phyloP scores from a whole-genome alignment of 176 grass and related monocot genomes.

The Musa troglodytarum region DNA sequence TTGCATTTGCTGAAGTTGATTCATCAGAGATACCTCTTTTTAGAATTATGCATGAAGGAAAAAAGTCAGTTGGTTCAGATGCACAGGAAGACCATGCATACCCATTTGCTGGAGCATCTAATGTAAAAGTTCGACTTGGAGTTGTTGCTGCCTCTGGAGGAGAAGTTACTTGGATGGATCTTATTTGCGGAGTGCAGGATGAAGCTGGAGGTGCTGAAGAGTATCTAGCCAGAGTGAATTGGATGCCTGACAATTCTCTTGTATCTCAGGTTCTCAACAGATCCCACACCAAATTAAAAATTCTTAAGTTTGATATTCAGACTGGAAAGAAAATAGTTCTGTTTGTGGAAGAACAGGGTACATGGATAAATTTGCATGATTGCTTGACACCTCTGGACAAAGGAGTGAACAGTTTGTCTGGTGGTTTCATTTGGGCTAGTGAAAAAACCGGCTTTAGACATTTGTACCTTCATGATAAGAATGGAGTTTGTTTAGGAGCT shows the following conservation, averaged over 20 bases:
- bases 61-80: conserved; percentile 64
- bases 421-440: conserved; percentile 93
- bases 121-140: conserved; percentile 81
- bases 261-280: conserved; percentile 85
- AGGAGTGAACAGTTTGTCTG: conserved; percentile 53
- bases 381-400: conserved; percentile 84
- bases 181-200: conserved; percentile 54
- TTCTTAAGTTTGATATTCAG: conserved; percentile 75
- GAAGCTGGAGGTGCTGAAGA: conserved; percentile 52
- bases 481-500: conserved; percentile 69
- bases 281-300: conserved; percentile 71
- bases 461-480: conserved; percentile 76
- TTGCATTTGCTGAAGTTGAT: conserved; percentile 89
- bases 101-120: conserved; percentile 88
- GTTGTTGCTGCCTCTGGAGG: conserved; percentile 66
- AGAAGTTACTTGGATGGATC: conserved; percentile 90
- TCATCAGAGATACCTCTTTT: conserved; percentile 87
- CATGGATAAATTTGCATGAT: conserved; percentile 90
- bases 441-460: conserved; percentile 95
- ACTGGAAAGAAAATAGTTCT: conserved; percentile 65
- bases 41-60: conserved; percentile 99
- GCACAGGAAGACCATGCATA: conserved; percentile 97
- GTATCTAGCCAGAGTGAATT: conserved; percentile 93
- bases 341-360: conserved; percentile 61
- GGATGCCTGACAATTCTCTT: conserved; percentile 78